Base-by-base conservation (phyloP, 192 early-diverging fungal genomes). In the Radiomyces spectabilis region DNA sequence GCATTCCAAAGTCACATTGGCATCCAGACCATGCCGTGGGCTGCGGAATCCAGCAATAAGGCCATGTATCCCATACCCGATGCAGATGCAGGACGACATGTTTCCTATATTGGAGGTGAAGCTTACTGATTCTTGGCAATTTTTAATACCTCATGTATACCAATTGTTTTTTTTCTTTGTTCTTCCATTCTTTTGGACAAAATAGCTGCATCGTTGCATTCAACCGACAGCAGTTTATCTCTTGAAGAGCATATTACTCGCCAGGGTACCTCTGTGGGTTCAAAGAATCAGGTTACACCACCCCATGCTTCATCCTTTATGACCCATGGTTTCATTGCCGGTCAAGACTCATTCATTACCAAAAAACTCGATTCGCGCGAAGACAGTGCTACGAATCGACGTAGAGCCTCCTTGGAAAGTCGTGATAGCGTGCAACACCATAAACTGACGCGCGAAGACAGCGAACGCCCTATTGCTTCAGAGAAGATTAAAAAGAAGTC, bases 401-500 rank as follows among this genome's bases (percentile, higher is more conserved):
- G 27, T 18, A 33, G 51, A 41, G 16, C 44, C 35, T 45, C 22
- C 6, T 16, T 10, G 7, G 53, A 55, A 13, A 31, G 41, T 18
- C 31, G 24, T 15, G 27, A 45, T 33, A 57, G 49, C 27, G 46
- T 41, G 7, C 49, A 64, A 44, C 64, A 66, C 44, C 57, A 55
- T 40, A 59, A 66, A 58, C 41, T 66, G n/a, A 66, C 64, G 12
- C 44, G 64, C 42, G 64, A 66, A 34, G 64, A 66, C 39, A 66
- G 58, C 24, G 57, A 59, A 34, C 45, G 58, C 3, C 64, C 64
- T 6, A 66, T 66, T 59, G 64, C 64, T 10, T 66, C 64, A 19
- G 64, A 66, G 44, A 66, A 66, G 33, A 66, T 66, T 12, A 66
- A 66, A 53, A 66, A 66, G 53, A 66, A 60, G n/a, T 47, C 52